Percentiles rank a stretch among this genome's conserved stretches.
phyloP scores from a whole-genome alignment of 139 green algal genomes.

The Chlorella ohadii region DNA sequence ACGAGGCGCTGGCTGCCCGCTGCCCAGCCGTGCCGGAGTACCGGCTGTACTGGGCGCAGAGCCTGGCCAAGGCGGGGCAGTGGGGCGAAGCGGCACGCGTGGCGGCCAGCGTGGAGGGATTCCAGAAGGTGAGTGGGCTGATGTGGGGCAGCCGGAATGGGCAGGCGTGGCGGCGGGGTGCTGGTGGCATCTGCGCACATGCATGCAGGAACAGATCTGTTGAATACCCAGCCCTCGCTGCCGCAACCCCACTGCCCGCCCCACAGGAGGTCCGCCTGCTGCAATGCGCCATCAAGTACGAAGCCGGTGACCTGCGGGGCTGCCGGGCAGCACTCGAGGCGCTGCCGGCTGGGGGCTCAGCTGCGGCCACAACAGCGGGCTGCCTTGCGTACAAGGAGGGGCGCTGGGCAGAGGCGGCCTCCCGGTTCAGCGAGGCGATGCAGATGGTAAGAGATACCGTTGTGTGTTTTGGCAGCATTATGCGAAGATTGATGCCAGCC shows the following conservation, averaged over 20 bases:
- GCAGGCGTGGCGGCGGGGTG: neutral
- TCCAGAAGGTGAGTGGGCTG: neutral
- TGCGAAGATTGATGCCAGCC: too few relatives aligned
- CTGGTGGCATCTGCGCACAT: too few relatives aligned
- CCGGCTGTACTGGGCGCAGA: slow-evolving; percentile 29
- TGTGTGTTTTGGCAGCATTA: too few relatives aligned
- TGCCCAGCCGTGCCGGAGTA: slow-evolving; percentile 14
- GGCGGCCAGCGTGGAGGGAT: slow-evolving; percentile 12
- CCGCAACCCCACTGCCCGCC: neutral
- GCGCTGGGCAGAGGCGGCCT: slow-evolving; percentile 62
- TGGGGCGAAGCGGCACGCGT: slow-evolving; percentile 12
- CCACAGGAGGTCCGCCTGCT: slow-evolving; percentile 21
- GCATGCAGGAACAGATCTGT: too few relatives aligned
- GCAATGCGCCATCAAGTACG: slow-evolving; percentile 70
- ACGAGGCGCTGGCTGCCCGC: neutral
- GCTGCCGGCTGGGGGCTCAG: slow-evolving; percentile 50
- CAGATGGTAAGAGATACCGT: neutral
- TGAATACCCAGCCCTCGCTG: neutral
- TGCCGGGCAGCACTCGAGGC: slow-evolving; percentile 77
- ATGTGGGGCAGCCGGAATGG: neutral
- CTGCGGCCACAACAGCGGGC: slow-evolving; percentile 68
- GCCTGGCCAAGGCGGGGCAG: slow-evolving; percentile 30
- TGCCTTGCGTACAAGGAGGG: slow-evolving; percentile 86
- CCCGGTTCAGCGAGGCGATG: slow-evolving; percentile 68
- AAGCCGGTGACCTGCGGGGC: slow-evolving; percentile 75